Evolutionary conservation across 495 filamentous ascomycete genomes (phyloP).

Genomic region (Staphylotrichum longicolle): DNA sequence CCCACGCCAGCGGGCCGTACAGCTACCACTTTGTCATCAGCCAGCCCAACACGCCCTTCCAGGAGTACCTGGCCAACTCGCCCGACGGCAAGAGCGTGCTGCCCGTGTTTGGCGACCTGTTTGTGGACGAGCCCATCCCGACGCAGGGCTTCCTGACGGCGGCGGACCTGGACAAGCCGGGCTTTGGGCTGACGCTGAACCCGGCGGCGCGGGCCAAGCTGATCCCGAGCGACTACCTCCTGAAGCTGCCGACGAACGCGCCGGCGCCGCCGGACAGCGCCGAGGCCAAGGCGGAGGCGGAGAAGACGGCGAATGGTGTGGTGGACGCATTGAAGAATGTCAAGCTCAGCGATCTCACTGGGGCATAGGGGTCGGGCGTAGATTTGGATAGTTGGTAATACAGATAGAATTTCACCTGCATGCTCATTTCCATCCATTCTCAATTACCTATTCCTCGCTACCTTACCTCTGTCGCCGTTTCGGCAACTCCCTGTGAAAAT

Average conservation of each 20-base stretch:
- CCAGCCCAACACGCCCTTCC: conserved; percentile 86
- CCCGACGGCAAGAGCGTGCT: conserved; percentile 82
- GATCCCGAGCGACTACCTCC: conserved; percentile 66
- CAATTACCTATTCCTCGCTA: too few relatives aligned
- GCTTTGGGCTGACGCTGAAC: conserved; percentile 85
- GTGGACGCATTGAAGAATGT: conserved; percentile 22
- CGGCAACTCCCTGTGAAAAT: too few relatives aligned
- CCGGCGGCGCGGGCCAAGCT: conserved; percentile 66
- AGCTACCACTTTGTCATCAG: conserved; percentile 93
- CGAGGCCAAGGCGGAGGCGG: conserved; percentile 16
- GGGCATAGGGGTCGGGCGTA: neutral
- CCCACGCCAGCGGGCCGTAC: conserved; percentile 87
- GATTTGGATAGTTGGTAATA: too few relatives aligned
- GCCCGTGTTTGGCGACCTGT: conserved; percentile 89
- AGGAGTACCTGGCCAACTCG: conserved; percentile 91
- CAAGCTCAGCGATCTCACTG: conserved; percentile 25
- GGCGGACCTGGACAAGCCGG: conserved; percentile 78
- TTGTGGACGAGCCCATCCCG: conserved; percentile 87
- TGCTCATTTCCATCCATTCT: too few relatives aligned
- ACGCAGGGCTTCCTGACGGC: conserved; percentile 75
- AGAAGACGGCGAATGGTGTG: conserved; percentile 11
- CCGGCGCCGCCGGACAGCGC: conserved; percentile 43
- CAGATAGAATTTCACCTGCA: too few relatives aligned
- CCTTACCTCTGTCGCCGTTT: too few relatives aligned
- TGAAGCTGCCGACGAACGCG: conserved; percentile 66